A percentile compares a stretch with the other conserved stretches of the same genome.
Conservation (phyloP, 2,329 filamentous ascomycete genomes). For the Lasiodiplodia gonubiensis region DNA sequence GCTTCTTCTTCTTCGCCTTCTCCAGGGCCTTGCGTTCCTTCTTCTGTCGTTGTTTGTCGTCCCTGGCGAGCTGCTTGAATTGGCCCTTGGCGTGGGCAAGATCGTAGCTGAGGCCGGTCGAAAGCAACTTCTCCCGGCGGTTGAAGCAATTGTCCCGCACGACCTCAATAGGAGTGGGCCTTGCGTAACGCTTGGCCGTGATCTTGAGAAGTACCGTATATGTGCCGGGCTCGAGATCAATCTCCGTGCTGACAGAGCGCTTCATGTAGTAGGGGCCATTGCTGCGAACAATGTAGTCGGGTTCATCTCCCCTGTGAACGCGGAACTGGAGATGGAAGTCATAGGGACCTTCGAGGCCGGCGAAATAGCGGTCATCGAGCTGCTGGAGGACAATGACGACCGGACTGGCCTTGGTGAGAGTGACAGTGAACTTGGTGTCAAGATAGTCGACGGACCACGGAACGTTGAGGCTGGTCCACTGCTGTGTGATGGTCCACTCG, state of each 20-base stretch:
- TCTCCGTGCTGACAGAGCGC: constrained; percentile 76
- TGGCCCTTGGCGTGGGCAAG: constrained; percentile 70
- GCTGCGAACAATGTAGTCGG: constrained; percentile 62
- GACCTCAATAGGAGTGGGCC: constrained; percentile 68
- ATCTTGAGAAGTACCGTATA: constrained; percentile 79
- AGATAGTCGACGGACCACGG: constrained; percentile 67
- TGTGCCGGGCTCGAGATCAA: constrained; percentile 72
- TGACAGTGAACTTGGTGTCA: constrained; percentile 64
- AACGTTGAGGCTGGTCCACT: constrained; percentile 66
- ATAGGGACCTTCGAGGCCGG: constrained; percentile 57
- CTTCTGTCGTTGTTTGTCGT: constrained; percentile 47
- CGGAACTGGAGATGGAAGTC: constrained; percentile 63
- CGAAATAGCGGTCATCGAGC: constrained; percentile 66
- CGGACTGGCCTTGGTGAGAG: constrained; percentile 57
- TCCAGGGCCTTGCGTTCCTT: constrained; percentile 44
- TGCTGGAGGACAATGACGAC: constrained; percentile 66
- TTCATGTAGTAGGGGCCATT: constrained; percentile 65
- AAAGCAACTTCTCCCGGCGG: constrained; percentile 62
- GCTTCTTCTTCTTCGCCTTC: constrained; percentile 46
- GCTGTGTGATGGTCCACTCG: constrained; percentile 66
- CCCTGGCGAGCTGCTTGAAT: constrained; percentile 55
- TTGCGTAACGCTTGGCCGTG: constrained; percentile 56
- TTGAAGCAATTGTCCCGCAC: constrained; percentile 68
- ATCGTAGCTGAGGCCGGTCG: constrained; percentile 71
- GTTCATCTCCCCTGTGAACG: constrained; percentile 59